Evolutionary conservation across 148 eudicot genomes (phyloP), one percentile per base, ranked within the genome.

Genomic region (Polygonum aviculare): DNA sequence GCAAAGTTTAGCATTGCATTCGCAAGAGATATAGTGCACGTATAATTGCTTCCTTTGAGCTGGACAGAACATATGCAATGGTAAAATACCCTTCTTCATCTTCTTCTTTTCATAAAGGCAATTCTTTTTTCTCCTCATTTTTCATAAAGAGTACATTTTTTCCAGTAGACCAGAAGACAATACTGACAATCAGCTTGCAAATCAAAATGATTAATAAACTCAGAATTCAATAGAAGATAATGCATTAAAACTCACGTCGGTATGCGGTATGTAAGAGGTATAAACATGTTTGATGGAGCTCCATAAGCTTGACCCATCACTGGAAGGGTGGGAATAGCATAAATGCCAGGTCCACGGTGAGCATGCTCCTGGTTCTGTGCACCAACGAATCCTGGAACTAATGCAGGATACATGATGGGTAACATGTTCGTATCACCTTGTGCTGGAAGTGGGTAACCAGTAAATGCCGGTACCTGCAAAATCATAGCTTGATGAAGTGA

Each of bases 311-410:
- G 85, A 72, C 92, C 97, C 85, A 78, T 80, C 44, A 72, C 84
- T 0, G 98, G 97, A 82, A 78, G 74, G 70, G 83, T 86, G 0
- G 97, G 94, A 63, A 96, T 94, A 74, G 98, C 97, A 88, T 96
- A 96, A 79, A 96, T 80, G 62, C 99, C 99, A 4, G 94, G 89
- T 77, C 99, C 98, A 77, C 82, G 91, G 73, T 87, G 87, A 77
- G 80, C 74, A 79, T 87, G 88, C 62, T 90, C 98, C 77, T 88
- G 89, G 78, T 80, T 84, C 76, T 86, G 98, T 16, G 80, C 67
- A 80, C 85, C 80, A 75, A 76, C 75, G 14, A 80, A 49, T 19
- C 86, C 87, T 47, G 99, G 97, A 80, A 88, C 87, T 65, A 91
- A 77, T 19, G 83, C 81, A 38, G 98, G 99, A 83, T 87, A 92